Evolutionary conservation across 177 flowering plant genomes (phyloP).

Genomic region (Telopea speciosissima): DNA sequence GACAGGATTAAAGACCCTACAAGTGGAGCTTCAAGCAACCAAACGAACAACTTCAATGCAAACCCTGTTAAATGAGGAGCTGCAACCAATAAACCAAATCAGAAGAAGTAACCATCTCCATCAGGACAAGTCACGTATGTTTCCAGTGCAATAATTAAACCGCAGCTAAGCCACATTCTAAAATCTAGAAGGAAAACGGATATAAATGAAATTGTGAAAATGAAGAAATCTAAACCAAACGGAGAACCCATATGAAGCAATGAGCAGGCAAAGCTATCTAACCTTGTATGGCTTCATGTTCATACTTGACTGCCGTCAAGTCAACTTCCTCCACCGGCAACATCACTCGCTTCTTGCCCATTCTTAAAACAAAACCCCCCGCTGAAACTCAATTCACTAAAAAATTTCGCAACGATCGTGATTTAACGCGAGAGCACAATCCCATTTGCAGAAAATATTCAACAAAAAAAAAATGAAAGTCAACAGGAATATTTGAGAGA

Average conservation of each 20-base stretch:
- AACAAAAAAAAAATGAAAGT: too few relatives aligned
- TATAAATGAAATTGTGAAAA: too few relatives aligned
- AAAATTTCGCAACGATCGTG: too few relatives aligned
- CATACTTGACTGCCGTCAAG: slow-evolving; percentile 54
- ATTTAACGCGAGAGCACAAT: too few relatives aligned
- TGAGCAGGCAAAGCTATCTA: background rate
- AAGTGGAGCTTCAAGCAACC: slow-evolving; percentile 57
- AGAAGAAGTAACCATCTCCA: background rate
- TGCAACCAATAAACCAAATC: slow-evolving; percentile 20
- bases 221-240: background rate
- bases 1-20: slow-evolving; percentile 49
- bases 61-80: slow-evolving; percentile 86
- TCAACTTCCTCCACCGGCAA: slow-evolving; percentile 63
- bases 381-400: too few relatives aligned
- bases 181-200: background rate
- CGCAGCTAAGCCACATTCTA: background rate
- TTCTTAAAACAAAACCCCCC: slow-evolving; percentile 12
- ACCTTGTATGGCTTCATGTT: slow-evolving; percentile 53
- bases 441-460: background rate
- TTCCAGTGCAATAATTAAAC: too few relatives aligned
- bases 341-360: slow-evolving; percentile 67
- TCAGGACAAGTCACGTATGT: background rate
- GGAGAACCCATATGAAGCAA: too few relatives aligned
- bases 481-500: too few relatives aligned
- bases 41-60: slow-evolving; percentile 53